These are phyloP conservation scores for Penicillium sp. DNA, from an alignment of 2,329 filamentous ascomycete genomes.

Conservation along the genomic window DNA sequence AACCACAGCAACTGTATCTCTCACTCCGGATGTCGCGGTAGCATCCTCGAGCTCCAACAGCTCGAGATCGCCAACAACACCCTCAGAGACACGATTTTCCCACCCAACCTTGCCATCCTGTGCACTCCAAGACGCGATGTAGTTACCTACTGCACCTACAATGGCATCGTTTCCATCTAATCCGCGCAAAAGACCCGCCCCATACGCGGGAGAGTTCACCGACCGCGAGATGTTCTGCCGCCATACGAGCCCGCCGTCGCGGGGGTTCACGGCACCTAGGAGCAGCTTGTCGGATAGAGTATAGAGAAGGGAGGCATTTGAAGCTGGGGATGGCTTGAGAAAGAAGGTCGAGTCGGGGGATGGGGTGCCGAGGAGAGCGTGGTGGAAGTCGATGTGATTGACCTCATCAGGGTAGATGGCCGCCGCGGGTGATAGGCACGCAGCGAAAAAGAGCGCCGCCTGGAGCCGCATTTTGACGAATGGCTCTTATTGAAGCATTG, in stretches of 20 bases:
- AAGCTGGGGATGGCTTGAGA: conserved; percentile 76
- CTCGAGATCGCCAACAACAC: conserved; percentile 55
- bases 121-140: conserved; percentile 79
- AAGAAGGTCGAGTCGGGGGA: conserved; percentile 87
- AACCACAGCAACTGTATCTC: conserved; percentile 68
- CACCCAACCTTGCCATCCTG: conserved; percentile 76
- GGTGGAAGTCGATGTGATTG: conserved; percentile 87
- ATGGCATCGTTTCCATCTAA: conserved; percentile 76
- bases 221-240: conserved; percentile 67
- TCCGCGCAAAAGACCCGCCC: conserved; percentile 57
- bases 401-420: conserved; percentile 90
- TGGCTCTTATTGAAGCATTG: conserved; percentile 31
- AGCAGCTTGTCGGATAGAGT: conserved; percentile 82
- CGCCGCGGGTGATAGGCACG: conserved; percentile 50
- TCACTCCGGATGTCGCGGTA: conserved; percentile 40
- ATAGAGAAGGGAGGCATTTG: conserved; percentile 86
- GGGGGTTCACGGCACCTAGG: conserved; percentile 84
- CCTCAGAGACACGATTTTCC: conserved; percentile 60
- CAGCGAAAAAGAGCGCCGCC: conserved; percentile 38
- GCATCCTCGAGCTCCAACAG: conserved; percentile 68
- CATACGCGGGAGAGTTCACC: conserved; percentile 13
- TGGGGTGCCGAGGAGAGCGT: conserved; percentile 81
- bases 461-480: conserved; percentile 40
- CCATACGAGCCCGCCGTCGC: conserved; percentile 81
- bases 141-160: conserved; percentile 66